Percentiles rank a stretch among this genome's conserved stretches.
Evolutionary conservation across 2,329 filamentous ascomycete genomes (phyloP).

Genomic region (Macroventuria anomochaeta): DNA sequence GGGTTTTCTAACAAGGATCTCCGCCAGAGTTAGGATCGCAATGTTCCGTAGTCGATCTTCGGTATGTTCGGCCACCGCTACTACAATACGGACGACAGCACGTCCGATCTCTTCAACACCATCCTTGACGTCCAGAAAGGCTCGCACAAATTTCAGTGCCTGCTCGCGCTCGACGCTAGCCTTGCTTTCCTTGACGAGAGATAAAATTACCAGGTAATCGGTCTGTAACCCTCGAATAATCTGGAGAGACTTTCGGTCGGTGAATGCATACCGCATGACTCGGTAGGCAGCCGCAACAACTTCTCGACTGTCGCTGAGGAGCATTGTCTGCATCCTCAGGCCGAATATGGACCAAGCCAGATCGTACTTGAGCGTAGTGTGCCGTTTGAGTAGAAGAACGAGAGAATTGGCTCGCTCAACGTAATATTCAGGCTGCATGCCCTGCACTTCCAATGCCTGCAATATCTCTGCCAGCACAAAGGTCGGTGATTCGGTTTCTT

Average conservation of each 20-base stretch:
- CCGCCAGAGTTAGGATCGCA: conserved; percentile 88
- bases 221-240: conserved; percentile 88
- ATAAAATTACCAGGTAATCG: conserved; percentile 89
- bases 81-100: conserved; percentile 85
- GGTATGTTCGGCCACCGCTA: conserved; percentile 84
- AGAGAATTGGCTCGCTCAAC: conserved; percentile 89
- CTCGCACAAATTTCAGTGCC: conserved; percentile 92
- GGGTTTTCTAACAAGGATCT: conserved; percentile 88
- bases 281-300: conserved; percentile 94
- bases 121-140: conserved; percentile 94
- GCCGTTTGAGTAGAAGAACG: conserved; percentile 93
- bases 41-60: conserved; percentile 89
- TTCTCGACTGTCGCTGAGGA: conserved; percentile 93
- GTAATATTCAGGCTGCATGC: conserved; percentile 92
- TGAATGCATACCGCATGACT: conserved; percentile 92
- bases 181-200: conserved; percentile 93
- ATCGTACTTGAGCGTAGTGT: conserved; percentile 95
- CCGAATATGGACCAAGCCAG: conserved; percentile 96
- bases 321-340: conserved; percentile 90
- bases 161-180: conserved; percentile 97
- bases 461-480: conserved; percentile 89
- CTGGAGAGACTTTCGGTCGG: conserved; percentile 85
- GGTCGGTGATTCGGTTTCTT: conserved; percentile 82
- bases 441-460: conserved; percentile 85
- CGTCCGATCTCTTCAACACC: conserved; percentile 87